These are phyloP conservation scores for Apophysomyces trapeziformis DNA, from an alignment of 371 early-diverging fungal species.

Conservation along the genomic window DNA sequence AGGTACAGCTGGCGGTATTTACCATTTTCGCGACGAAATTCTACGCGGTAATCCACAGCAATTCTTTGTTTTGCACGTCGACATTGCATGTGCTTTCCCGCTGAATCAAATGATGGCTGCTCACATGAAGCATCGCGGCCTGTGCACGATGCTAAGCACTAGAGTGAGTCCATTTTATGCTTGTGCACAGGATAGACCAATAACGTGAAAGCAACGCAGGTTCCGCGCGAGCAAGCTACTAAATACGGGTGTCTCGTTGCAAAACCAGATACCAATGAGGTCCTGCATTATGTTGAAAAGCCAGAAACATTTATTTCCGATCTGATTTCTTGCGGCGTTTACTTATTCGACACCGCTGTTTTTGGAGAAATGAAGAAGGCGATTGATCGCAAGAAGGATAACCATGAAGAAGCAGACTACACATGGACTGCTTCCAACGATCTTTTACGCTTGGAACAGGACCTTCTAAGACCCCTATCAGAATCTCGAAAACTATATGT, in stretches of 20 bases:
- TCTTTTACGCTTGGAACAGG: conserved; percentile 88
- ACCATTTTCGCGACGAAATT: conserved; percentile 97
- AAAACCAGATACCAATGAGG: conserved; percentile 82
- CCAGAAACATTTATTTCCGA: conserved; percentile 94
- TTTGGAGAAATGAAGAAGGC: conserved; percentile 87
- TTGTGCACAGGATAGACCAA: neutral
- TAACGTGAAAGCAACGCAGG: conserved; percentile 39
- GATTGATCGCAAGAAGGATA: conserved; percentile 54
- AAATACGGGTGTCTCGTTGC: conserved; percentile 93
- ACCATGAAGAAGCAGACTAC: conserved; percentile 62
- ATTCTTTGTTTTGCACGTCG: conserved; percentile 95
- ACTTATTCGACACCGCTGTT: conserved; percentile 84
- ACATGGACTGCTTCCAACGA: conserved; percentile 64
- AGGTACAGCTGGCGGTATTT: conserved; percentile 97
- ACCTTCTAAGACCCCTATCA: conserved; percentile 86
- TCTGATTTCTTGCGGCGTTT: conserved; percentile 93
- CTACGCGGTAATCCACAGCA: conserved; percentile 86
- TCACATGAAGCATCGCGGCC: conserved; percentile 77
- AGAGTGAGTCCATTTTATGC: conserved; percentile 53
- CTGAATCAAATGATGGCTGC: conserved; percentile 81
- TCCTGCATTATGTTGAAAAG: conserved; percentile 97
- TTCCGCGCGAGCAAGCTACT: conserved; percentile 73
- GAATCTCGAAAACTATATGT: conserved; percentile 83
- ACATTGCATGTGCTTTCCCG: conserved; percentile 95
- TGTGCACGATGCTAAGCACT: conserved; percentile 88